Percentiles rank a stretch among this genome's conserved stretches.
Evolutionary conservation across 1,284 basidiomycete genomes (phyloP).

Genomic region (Porogramme epimiltina): DNA sequence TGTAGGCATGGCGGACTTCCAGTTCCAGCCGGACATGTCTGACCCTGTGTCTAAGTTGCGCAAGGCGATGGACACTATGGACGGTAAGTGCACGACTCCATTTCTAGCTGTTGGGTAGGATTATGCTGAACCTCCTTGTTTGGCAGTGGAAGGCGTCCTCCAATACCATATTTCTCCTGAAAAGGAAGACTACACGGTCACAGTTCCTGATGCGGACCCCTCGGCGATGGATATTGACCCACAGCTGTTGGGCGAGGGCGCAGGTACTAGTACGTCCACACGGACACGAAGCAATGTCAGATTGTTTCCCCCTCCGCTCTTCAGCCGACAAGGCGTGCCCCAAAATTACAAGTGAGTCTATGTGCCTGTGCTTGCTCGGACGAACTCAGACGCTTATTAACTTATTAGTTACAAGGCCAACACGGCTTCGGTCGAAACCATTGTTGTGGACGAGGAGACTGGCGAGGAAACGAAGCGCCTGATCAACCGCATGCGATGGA

Average conservation of each 20-base stretch:
- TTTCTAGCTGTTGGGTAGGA: neutral
- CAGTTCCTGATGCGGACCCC: slow-evolving; percentile 24
- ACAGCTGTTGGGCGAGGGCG: slow-evolving; percentile 23
- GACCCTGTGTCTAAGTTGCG: slow-evolving; percentile 75
- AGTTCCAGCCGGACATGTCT: slow-evolving; percentile 74
- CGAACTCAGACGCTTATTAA: neutral
- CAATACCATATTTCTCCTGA: slow-evolving; percentile 69
- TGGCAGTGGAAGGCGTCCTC: slow-evolving; percentile 71
- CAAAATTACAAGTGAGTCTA: slow-evolving; percentile 73
- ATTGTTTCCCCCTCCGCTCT: slow-evolving; percentile 82
- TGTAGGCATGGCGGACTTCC: slow-evolving; percentile 89
- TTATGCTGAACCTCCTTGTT: neutral
- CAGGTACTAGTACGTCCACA: neutral
- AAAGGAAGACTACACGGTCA: slow-evolving; percentile 57
- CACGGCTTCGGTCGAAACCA: slow-evolving; percentile 67
- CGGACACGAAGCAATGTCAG: slow-evolving; percentile 54
- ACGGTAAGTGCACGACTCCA: slow-evolving; percentile 73
- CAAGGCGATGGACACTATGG: slow-evolving; percentile 73
- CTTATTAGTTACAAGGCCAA: slow-evolving; percentile 72
- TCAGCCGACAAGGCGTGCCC: slow-evolving; percentile 77
- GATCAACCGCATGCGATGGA: slow-evolving; percentile 81
- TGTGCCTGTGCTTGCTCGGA: neutral
- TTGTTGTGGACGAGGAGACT: slow-evolving; percentile 67
- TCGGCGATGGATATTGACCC: slow-evolving; percentile 40
- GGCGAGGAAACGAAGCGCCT: slow-evolving; percentile 81